phyloP scores from a whole-genome alignment of 139 green algal genomes.

The Dunaliella primolecta region DNA sequence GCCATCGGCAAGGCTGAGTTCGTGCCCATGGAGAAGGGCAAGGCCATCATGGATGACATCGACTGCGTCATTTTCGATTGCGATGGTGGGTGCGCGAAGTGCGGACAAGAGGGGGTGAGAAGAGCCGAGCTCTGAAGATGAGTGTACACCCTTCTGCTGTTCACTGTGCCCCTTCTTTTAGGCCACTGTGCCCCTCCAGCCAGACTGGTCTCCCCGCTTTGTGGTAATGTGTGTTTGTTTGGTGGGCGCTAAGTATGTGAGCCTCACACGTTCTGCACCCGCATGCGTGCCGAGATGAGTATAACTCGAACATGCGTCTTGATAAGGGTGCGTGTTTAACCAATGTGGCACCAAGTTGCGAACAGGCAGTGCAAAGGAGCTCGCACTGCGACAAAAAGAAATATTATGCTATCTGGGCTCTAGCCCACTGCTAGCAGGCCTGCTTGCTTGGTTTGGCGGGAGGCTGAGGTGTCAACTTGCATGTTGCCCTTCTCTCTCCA shows the following conservation, averaged over 20 bases:
- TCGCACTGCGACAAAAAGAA: background rate
- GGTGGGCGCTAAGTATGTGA: background rate
- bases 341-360: background rate
- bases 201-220: too few relatives aligned
- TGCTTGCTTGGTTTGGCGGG: background rate
- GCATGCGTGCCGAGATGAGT: background rate
- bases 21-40: background rate
- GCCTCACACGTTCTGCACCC: background rate
- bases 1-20: background rate
- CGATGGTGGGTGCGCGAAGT: background rate
- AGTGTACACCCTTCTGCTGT: background rate
- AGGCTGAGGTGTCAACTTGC: background rate
- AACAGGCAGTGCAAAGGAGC: background rate
- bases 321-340: background rate
- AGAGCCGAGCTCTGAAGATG: background rate
- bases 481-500: background rate
- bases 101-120: background rate
- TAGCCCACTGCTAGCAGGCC: background rate
- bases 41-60: slow-evolving; percentile 4
- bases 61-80: slow-evolving; percentile 17
- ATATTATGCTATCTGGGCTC: background rate
- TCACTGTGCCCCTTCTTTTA: too few relatives aligned
- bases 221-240: background rate
- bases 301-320: too few relatives aligned
- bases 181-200: too few relatives aligned